phyloP scores from a whole-genome alignment of 306 rosid species.

The Hippophae rhamnoides region DNA sequence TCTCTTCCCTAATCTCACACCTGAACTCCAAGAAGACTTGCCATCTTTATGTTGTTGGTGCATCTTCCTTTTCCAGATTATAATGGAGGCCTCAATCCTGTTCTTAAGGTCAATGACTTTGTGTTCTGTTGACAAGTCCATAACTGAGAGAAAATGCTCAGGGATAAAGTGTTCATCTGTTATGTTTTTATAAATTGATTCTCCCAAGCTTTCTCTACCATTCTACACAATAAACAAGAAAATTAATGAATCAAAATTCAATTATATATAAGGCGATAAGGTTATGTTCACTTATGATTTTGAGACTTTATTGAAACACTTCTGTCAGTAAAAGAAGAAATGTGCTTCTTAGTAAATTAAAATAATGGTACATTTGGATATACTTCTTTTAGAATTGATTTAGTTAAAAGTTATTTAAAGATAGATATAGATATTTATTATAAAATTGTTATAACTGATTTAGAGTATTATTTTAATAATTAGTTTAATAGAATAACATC shows the following conservation, averaged over 20 bases:
- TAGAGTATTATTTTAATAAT: too few relatives aligned
- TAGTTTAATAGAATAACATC: too few relatives aligned
- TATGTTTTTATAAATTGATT: constrained; percentile 55
- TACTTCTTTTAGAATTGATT: too few relatives aligned
- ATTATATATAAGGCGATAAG: background rate
- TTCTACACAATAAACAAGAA: constrained; percentile 34
- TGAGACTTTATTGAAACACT: too few relatives aligned
- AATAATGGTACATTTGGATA: too few relatives aligned
- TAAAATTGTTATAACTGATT: too few relatives aligned
- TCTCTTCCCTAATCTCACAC: constrained; percentile 80
- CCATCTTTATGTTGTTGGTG: constrained; percentile 43
- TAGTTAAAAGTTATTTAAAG: too few relatives aligned
- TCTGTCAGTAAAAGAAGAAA: too few relatives aligned
- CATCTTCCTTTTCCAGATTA: constrained; percentile 93
- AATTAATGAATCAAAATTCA: background rate
- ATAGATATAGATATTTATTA: too few relatives aligned
- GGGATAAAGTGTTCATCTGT: constrained; percentile 68
- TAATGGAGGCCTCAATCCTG: constrained; percentile 80
- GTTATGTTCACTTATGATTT: too few relatives aligned
- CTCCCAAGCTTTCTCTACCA: constrained; percentile 85
- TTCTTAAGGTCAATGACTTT: constrained; percentile 76
- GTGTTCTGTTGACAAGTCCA: constrained; percentile 75
- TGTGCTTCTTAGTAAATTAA: too few relatives aligned
- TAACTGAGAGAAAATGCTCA: constrained; percentile 43
- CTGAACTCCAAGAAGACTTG: constrained; percentile 78